Evolutionary conservation across 2,329 filamentous ascomycete genomes (phyloP).

Genomic region (Biscogniauxia sp.): DNA sequence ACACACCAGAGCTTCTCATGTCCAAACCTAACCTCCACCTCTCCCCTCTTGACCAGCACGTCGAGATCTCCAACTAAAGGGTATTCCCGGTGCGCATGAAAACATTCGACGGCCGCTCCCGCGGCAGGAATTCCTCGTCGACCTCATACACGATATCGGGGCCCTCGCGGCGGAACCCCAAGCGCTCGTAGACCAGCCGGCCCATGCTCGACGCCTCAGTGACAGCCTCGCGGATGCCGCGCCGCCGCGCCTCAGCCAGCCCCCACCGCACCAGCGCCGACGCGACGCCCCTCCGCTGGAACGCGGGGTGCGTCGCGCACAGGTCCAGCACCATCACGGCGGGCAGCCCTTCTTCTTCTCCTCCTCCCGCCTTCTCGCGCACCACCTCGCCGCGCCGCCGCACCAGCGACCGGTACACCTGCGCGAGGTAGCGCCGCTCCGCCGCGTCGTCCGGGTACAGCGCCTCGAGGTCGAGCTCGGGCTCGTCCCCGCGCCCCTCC

Average conservation of each 20-base stretch:
- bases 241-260: constrained; percentile 38
- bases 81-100: constrained; percentile 43
- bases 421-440: constrained; percentile 45
- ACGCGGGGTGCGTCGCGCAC: constrained; percentile 51
- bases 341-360: constrained; percentile 30
- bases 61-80: background rate
- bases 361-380: constrained; percentile 36
- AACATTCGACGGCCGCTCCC: constrained; percentile 41
- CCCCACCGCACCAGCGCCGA: constrained; percentile 46
- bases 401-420: constrained; percentile 44
- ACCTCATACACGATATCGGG: constrained; percentile 42
- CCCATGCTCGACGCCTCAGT: constrained; percentile 49
- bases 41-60: too few species aligned
- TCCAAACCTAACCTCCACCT: background rate
- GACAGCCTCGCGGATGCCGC: constrained; percentile 41
- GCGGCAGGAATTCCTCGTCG: constrained; percentile 40
- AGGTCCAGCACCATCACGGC: constrained; percentile 50
- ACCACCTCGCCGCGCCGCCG: constrained; percentile 42
- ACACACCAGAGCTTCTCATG: background rate
- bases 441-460: constrained; percentile 42
- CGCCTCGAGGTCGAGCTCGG: constrained; percentile 36
- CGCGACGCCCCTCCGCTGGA: constrained; percentile 50
- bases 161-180: constrained; percentile 44
- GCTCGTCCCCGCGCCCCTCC: constrained; percentile 45
- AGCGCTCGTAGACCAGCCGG: constrained; percentile 42